Conservation (phyloP, 2,329 filamentous ascomycete genomes). For the Epichloe festucae region DNA sequence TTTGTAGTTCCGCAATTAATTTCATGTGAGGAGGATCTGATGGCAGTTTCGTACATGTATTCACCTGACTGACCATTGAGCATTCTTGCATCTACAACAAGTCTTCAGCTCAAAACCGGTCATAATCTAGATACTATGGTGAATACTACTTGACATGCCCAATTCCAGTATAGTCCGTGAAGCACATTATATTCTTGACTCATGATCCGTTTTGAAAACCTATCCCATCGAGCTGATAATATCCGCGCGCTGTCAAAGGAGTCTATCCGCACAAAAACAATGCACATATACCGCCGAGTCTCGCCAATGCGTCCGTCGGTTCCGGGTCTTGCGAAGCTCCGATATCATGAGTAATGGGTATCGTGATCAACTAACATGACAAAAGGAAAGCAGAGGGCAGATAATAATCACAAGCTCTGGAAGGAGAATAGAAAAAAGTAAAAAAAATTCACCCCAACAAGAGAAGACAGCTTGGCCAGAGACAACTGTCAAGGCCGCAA, state of each 20-base stretch:
- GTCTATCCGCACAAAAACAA: neutral
- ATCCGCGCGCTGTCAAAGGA: neutral
- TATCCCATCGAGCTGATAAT: neutral
- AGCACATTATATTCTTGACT: constrained; percentile 2
- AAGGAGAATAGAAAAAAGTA: neutral
- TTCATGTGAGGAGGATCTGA: too few relatives aligned
- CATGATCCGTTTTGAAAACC: neutral
- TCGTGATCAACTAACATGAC: neutral
- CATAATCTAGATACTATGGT: too few relatives aligned
- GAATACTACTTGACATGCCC: neutral
- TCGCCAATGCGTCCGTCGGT: neutral
- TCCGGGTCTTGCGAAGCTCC: too few relatives aligned
- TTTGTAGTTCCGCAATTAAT: too few relatives aligned
- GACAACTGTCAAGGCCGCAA: constrained; percentile 16
- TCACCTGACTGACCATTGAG: too few relatives aligned
- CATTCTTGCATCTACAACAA: too few relatives aligned
- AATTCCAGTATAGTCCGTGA: neutral
- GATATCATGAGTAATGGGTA: neutral
- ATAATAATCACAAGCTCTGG: neutral
- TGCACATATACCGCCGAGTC: neutral
- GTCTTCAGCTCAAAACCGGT: too few relatives aligned
- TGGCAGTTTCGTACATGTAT: too few relatives aligned
- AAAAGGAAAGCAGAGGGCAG: neutral
- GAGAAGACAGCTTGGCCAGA: neutral
- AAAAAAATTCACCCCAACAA: neutral